A percentile compares a stretch with the other conserved stretches of the same genome.
Conservation (phyloP, 169 alveolate species). For the Plasmodium yoelii region DNA sequence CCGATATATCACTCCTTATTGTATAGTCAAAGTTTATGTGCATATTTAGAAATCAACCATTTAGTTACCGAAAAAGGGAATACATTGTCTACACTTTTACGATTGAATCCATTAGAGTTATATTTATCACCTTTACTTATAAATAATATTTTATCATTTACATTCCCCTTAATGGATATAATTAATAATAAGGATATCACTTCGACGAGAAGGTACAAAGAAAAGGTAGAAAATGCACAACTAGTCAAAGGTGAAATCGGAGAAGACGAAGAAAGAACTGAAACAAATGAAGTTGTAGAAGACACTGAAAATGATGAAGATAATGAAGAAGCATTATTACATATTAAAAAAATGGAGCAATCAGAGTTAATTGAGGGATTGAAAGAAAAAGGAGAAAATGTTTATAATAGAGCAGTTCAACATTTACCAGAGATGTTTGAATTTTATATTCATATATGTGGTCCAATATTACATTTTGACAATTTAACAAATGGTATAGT, state of each 20-base stretch:
- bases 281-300: conserved; percentile 32
- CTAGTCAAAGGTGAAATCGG: neutral
- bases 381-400: conserved; percentile 77
- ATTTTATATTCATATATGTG: conserved; percentile 81
- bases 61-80: conserved; percentile 74
- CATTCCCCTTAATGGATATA: conserved; percentile 67
- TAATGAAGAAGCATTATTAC: conserved; percentile 47
- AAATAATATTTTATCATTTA: conserved; percentile 70
- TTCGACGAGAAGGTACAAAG: conserved; percentile 5
- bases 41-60: conserved; percentile 73
- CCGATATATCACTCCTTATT: conserved; percentile 58
- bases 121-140: conserved; percentile 77
- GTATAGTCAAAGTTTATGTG: conserved; percentile 75
- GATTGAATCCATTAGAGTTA: conserved; percentile 57
- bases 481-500: conserved; percentile 84
- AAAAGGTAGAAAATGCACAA: neutral
- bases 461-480: conserved; percentile 84
- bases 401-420: conserved; percentile 75
- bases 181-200: conserved; percentile 17
- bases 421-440: conserved; percentile 77
- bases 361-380: conserved; percentile 73
- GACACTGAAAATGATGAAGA: conserved; percentile 48
- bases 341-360: conserved; percentile 57
- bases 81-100: conserved; percentile 60
- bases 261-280: neutral